phyloP scores from a whole-genome alignment of 805 yeast species.

The Ogataea trehaloabstinens region DNA sequence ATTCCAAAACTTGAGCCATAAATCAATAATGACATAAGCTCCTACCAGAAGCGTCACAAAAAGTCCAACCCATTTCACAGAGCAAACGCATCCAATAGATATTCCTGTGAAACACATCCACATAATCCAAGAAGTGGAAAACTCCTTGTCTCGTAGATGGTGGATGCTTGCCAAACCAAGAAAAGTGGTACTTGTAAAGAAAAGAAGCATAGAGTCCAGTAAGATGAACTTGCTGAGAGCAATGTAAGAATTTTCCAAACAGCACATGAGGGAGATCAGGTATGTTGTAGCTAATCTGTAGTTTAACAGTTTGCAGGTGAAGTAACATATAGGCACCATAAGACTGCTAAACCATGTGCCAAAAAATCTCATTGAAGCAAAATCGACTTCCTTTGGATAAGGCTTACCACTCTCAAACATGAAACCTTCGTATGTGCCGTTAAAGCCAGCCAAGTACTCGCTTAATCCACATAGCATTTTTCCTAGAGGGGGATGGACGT shows the following conservation, averaged over 20 bases:
- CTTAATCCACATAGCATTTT: conserved; percentile 88
- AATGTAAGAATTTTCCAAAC: conserved; percentile 66
- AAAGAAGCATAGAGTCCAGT: conserved; percentile 71
- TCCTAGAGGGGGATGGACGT: conserved; percentile 97
- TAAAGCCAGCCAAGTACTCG: conserved; percentile 82
- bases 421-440: conserved; percentile 55
- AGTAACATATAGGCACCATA: conserved; percentile 70
- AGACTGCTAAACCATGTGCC: conserved; percentile 66
- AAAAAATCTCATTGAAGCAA: conserved; percentile 65
- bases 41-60: conserved; percentile 90
- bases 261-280: conserved; percentile 60
- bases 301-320: conserved; percentile 60
- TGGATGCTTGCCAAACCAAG: conserved; percentile 58
- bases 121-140: conserved; percentile 39
- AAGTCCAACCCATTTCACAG: conserved; percentile 84
- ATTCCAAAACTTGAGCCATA: conserved; percentile 91
- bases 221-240: conserved; percentile 73
- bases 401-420: conserved; percentile 64
- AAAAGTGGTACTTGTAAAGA: conserved; percentile 72
- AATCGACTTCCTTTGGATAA: conserved; percentile 64
- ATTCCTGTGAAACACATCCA: conserved; percentile 66
- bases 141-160: conserved; percentile 40
- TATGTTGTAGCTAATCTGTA: conserved; percentile 51
- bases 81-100: conserved; percentile 78
- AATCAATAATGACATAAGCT: conserved; percentile 78